Evolutionary conservation across 2,329 filamentous ascomycete genomes (phyloP), one percentile per base, ranked within the genome.

Genomic region (Cryphonectria japonica): DNA sequence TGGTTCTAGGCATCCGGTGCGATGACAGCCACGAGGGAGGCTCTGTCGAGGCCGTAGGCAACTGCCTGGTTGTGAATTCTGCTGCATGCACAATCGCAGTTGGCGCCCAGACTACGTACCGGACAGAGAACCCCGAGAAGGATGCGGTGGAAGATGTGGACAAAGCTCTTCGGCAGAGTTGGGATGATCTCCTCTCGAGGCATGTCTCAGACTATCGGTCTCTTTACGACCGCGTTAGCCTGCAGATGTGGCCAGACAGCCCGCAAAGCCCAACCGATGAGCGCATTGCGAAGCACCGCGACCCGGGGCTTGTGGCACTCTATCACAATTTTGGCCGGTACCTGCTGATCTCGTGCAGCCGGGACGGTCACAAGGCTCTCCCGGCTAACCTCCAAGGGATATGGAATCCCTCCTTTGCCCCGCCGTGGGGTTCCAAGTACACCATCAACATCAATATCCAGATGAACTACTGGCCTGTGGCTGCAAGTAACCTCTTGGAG

Each of bases 391-490:
- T 84, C 0, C 83, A 85, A 73, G 83, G 82, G 0, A 79, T 85
- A 46, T 84, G 82, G 83, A 84, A 83, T 65, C 76, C 79, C 0
- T 78, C 78, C 6, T 83, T 83, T 69, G 74, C 78, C 13, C 82
- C 82, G 7, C 77, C 82, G 0, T 86, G 85, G 84, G 83, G 83
- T 3, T 81, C 79, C 34, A 85, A 84, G 72, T 85, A 82, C 69
- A 86, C 85, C 0, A 83, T 86, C 73, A 85, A 86, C 72, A 85
- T 86, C 75, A 87, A 86, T 59, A 77, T 82, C 0, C 81, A 87
- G 75, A 87, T 87, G 85, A 86, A 86, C 73, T 87, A 87, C 74
- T 87, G 84, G 85, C 80, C 78, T 0, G 82, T 83, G 61, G 67
- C 65, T 41, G 71, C 54, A 16, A 67, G 62, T 67, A 75, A 75